phyloP scores from a whole-genome alignment of 176 grass and related monocot genomes.

The Musa beccarii region DNA sequence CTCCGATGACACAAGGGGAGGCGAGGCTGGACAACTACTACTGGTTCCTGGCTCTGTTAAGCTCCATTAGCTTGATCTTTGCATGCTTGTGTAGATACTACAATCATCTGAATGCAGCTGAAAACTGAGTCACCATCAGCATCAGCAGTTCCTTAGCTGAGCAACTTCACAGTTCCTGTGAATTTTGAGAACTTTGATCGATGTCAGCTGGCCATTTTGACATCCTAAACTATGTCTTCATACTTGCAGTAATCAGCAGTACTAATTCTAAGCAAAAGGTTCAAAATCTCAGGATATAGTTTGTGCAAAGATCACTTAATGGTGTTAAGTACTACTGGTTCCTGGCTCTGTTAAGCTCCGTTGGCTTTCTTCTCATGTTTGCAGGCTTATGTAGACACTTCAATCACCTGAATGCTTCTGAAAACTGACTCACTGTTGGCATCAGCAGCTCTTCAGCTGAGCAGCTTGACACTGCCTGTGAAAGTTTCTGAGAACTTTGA shows the following conservation, averaged over 20 bases:
- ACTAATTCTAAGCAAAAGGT: no score
- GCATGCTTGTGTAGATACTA: conserved; percentile 40
- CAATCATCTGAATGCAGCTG: conserved; percentile 21
- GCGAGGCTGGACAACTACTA: conserved; percentile 58
- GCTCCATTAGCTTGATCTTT: conserved; percentile 57
- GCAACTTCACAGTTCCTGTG: neutral
- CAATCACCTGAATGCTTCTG: conserved; percentile 21
- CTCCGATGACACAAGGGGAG: conserved; percentile 54
- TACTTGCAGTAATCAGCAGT: no score
- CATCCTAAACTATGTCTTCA: neutral
- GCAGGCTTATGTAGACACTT: conserved; percentile 37
- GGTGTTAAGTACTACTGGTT: conserved; percentile 48
- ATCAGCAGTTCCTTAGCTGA: neutral
- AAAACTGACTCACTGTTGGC: neutral
- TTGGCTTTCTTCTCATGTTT: conserved; percentile 50
- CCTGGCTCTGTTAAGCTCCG: conserved; percentile 44
- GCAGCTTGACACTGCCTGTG: neutral
- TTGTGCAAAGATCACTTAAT: no score
- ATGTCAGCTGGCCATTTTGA: neutral
- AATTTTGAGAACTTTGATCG: neutral
- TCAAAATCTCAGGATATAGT: no score
- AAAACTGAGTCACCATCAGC: neutral
- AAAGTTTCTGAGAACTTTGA: neutral
- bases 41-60: conserved; percentile 55
- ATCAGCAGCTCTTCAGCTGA: neutral